phyloP scores from a whole-genome alignment of 257 asterid genomes.

The Striga asiatica region DNA sequence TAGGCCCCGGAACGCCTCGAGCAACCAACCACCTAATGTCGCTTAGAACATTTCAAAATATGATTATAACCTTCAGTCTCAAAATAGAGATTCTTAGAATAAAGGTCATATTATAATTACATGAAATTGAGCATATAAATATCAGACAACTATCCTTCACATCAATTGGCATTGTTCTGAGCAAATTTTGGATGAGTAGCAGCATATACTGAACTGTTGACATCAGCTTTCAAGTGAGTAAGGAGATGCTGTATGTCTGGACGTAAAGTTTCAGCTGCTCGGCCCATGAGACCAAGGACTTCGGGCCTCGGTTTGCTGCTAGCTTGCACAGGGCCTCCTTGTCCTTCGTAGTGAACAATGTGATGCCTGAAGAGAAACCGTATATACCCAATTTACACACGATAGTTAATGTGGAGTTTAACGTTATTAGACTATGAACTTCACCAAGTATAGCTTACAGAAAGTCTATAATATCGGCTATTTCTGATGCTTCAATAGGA shows the following conservation, averaged over 20 bases:
- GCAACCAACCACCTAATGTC: no score
- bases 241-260: conserved; percentile 86
- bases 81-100: no score
- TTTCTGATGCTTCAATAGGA: conserved; percentile 72
- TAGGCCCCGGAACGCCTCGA: no score
- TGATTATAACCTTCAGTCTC: no score
- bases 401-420: no score
- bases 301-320: conserved; percentile 83
- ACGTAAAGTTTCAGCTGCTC: conserved; percentile 75
- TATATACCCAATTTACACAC: not conserved
- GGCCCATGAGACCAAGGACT: conserved; percentile 56
- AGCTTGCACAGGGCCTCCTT: conserved; percentile 83
- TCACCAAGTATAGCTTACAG: conserved; percentile 35
- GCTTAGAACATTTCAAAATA: no score
- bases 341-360: conserved; percentile 84
- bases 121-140: not conserved
- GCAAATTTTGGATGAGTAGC: conserved; percentile 64
- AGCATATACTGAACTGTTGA: conserved; percentile 60
- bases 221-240: conserved; percentile 65
- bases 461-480: conserved; percentile 77
- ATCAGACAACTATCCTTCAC: not conserved
- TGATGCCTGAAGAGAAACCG: conserved; percentile 48
- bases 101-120: not conserved
- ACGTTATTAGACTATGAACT: no score
- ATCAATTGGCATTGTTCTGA: conserved; percentile 22